phyloP scores from a whole-genome alignment of 768 basidiomycete species.

The Mycena floridula region DNA sequence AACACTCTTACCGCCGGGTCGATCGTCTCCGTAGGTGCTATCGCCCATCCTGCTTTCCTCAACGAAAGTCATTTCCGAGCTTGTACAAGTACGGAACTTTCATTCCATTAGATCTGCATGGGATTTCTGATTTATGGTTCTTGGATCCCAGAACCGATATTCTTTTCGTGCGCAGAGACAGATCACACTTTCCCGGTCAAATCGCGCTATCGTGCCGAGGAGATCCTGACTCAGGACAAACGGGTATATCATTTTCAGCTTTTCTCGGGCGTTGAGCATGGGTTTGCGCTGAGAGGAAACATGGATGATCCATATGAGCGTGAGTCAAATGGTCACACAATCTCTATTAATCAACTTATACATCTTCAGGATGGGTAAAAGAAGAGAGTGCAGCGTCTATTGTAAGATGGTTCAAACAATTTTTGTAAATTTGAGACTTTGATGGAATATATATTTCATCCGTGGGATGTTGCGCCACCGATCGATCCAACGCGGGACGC shows the following conservation, averaged over 20 bases:
- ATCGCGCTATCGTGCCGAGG: slow-evolving; percentile 33
- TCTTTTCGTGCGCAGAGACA: slow-evolving; percentile 34
- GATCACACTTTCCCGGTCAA: slow-evolving; percentile 32
- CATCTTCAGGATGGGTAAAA: slow-evolving; percentile 9
- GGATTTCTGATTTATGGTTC: background rate
- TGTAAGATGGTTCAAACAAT: slow-evolving; percentile 11
- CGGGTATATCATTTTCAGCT: slow-evolving; percentile 34
- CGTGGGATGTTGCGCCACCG: too few relatives aligned
- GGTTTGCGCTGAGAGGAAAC: slow-evolving; percentile 14
- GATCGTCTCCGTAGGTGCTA: slow-evolving; percentile 29
- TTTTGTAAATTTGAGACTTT: too few relatives aligned
- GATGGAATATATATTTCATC: too few relatives aligned
- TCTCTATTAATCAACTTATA: background rate
- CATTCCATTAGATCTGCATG: background rate
- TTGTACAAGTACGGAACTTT: slow-evolving; percentile 22
- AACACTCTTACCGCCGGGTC: slow-evolving; percentile 22
- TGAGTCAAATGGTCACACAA: slow-evolving; percentile 6
- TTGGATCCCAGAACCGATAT: slow-evolving; percentile 22
- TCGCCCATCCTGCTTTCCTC: slow-evolving; percentile 34
- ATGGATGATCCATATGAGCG: slow-evolving; percentile 10
- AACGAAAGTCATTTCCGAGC: slow-evolving; percentile 24
- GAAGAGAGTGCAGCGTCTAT: slow-evolving; percentile 13
- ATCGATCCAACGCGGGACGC: too few relatives aligned
- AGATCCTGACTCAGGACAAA: slow-evolving; percentile 31
- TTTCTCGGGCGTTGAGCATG: slow-evolving; percentile 29